Conservation (phyloP, 495 filamentous ascomycete genomes). For the Penicillium flavigenum region DNA sequence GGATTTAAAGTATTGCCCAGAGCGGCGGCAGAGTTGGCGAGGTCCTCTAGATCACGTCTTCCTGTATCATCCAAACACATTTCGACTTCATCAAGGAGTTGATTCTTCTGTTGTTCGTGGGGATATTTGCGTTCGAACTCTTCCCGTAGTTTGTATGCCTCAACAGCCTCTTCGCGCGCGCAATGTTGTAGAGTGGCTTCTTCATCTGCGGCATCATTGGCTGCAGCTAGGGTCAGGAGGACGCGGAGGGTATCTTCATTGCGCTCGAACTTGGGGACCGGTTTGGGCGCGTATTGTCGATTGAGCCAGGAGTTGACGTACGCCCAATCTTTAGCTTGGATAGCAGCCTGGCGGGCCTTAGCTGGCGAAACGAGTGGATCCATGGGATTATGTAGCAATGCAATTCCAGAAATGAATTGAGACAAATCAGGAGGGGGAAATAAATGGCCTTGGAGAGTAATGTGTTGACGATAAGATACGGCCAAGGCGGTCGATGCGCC, state of each 20-base stretch:
- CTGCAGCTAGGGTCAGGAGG: constrained; percentile 69
- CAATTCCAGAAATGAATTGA: not conserved
- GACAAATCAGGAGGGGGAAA: not conserved
- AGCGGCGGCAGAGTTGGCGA: constrained; percentile 36
- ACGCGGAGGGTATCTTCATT: constrained; percentile 79
- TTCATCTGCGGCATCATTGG: constrained; percentile 83
- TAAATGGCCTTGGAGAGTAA: constrained; percentile 2
- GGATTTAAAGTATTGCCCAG: constrained; percentile 37
- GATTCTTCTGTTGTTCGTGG: constrained; percentile 35
- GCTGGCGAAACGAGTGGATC: constrained; percentile 46
- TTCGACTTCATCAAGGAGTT: constrained; percentile 43
- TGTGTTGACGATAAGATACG: constrained; percentile 26
- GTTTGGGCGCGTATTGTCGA: constrained; percentile 62
- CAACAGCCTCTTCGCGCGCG: constrained; percentile 41
- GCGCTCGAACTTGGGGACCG: constrained; percentile 71
- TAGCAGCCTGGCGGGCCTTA: constrained; percentile 49
- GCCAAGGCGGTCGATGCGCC: constrained; percentile 26
- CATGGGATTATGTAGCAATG: constrained; percentile 24
- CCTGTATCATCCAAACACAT: constrained; percentile 41
- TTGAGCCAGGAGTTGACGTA: constrained; percentile 80
- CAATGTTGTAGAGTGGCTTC: constrained; percentile 56
- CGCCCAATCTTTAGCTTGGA: constrained; percentile 78
- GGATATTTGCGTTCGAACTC: constrained; percentile 26
- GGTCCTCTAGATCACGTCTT: constrained; percentile 36
- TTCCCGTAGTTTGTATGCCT: constrained; percentile 36